A percentile compares a stretch with the other conserved stretches of the same genome.
phyloP scores from a whole-genome alignment of 148 eudicot genomes.

The Fagopyrum homotropicum region DNA sequence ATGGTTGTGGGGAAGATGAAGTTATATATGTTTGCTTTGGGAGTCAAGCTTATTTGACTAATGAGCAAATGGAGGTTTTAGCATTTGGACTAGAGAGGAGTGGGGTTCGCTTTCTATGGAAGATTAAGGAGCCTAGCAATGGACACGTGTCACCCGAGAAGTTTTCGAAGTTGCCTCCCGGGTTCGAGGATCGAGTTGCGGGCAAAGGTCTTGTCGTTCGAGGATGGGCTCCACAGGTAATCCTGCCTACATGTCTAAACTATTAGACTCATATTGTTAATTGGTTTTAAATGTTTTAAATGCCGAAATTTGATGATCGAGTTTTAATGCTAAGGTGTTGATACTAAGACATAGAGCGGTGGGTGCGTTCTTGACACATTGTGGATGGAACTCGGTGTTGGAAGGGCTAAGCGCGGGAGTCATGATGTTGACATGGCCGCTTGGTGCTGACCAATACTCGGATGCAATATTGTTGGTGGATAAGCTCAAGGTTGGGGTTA shows the following conservation, averaged over 20 bases:
- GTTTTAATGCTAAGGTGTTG: not conserved
- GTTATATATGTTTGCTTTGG: constrained; percentile 70
- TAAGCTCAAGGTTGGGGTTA: constrained; percentile 32
- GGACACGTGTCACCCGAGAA: constrained; percentile 13
- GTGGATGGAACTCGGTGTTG: constrained; percentile 81
- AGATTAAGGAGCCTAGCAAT: constrained; percentile 22
- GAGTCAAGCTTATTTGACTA: constrained; percentile 33
- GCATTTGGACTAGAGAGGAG: constrained; percentile 44
- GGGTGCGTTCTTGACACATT: constrained; percentile 63
- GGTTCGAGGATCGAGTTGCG: constrained; percentile 29
- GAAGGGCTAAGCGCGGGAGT: constrained; percentile 57
- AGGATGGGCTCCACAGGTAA: constrained; percentile 67
- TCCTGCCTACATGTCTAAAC: too few species aligned
- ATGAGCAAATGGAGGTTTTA: constrained; percentile 40
- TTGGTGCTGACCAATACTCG: constrained; percentile 63
- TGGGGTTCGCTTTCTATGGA: constrained; percentile 47
- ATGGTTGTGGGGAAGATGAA: constrained; percentile 32
- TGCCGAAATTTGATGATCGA: not conserved
- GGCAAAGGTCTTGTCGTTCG: constrained; percentile 32
- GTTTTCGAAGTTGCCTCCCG: constrained; percentile 20
- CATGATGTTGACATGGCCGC: constrained; percentile 59
- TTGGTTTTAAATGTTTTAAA: too few species aligned
- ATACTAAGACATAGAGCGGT: constrained; percentile 57
- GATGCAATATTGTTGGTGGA: constrained; percentile 54
- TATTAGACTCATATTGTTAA: too few species aligned